These are phyloP conservation scores for Sporothrix mexicana DNA, from an alignment of 2,329 filamentous ascomycete genomes.

Conservation along the genomic window DNA sequence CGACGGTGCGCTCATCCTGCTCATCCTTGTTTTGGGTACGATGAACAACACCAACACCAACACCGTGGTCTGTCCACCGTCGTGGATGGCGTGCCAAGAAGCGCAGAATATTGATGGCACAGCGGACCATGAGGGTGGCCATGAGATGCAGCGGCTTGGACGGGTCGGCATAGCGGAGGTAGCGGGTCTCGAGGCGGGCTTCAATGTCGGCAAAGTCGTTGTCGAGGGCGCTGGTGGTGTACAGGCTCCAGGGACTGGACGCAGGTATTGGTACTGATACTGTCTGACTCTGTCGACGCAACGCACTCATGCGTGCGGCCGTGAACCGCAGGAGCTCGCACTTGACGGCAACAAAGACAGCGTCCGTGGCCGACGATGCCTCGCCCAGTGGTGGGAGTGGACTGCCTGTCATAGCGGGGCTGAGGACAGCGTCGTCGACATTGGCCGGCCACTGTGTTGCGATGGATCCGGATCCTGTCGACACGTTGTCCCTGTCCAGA, in stretches of 20 bases:
- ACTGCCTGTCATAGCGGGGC: background rate
- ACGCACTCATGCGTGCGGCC: constrained; percentile 27
- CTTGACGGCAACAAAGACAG: constrained; percentile 30
- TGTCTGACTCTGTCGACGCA: constrained; percentile 30
- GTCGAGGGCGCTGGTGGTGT: constrained; percentile 33
- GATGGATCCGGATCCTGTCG: too few relatives aligned
- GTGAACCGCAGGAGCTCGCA: constrained; percentile 33
- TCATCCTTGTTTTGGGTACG: constrained; percentile 27
- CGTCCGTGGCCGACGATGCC: constrained; percentile 25
- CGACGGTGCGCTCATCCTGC: constrained; percentile 41
- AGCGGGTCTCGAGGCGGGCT: constrained; percentile 39
- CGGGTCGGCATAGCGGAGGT: constrained; percentile 33
- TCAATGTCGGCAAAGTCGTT: constrained; percentile 39
- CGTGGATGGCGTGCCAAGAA: constrained; percentile 42
- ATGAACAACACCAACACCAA: too few relatives aligned
- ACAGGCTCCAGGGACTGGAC: constrained; percentile 12
- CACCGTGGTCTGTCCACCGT: constrained; percentile 40
- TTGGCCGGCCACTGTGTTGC: constrained; percentile 41
- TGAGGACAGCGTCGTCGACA: constrained; percentile 42
- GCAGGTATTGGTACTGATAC: background rate
- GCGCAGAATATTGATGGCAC: constrained; percentile 38
- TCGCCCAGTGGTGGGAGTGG: constrained; percentile 36
- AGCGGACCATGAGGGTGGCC: constrained; percentile 36
- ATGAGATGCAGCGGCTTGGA: constrained; percentile 39
- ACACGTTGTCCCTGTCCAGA: constrained; percentile 20